phyloP scores from a whole-genome alignment of 108 stramenopile genomes.

The Fragilariopsis cylindrus region DNA sequence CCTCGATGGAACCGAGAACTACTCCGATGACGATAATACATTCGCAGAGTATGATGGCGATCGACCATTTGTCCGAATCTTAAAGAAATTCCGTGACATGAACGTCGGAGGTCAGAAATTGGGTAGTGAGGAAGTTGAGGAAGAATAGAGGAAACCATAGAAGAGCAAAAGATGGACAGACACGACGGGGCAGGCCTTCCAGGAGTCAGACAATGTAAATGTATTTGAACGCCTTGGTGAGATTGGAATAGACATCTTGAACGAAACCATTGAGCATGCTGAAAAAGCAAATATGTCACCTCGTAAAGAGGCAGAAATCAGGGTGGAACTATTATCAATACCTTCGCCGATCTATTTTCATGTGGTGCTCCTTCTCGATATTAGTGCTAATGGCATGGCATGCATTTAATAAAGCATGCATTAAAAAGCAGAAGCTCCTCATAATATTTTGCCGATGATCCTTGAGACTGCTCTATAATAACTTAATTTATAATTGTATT shows the following conservation, averaged over 20 bases:
- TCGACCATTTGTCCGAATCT: slow-evolving; percentile 1
- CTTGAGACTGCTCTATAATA: too few species aligned
- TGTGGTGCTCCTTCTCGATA: slow-evolving; percentile 6
- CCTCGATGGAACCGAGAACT: slow-evolving; percentile 11
- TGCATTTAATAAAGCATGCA: too few species aligned
- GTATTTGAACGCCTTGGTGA: slow-evolving; percentile 1
- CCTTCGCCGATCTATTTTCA: slow-evolving; percentile 7
- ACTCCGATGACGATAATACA: slow-evolving; percentile 13
- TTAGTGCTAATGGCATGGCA: neutral
- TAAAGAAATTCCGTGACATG: slow-evolving; percentile 16
- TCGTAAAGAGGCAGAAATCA: neutral
- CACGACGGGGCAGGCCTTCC: neutral
- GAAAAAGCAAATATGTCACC: neutral
- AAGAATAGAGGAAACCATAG: slow-evolving; percentile 6
- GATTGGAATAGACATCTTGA: slow-evolving; percentile 7
- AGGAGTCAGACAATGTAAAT: neutral
- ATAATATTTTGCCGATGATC: too few species aligned
- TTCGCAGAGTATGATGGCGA: neutral
- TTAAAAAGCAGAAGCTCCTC: too few species aligned
- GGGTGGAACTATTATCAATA: neutral
- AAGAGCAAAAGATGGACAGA: neutral
- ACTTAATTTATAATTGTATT: too few species aligned
- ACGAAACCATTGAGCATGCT: slow-evolving; percentile 13
- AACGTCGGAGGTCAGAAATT: slow-evolving; percentile 2
- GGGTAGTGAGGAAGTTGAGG: neutral